These are phyloP conservation scores for Neoboletus subvelutipes DNA, from an alignment of 768 basidiomycete genomes.

Conservation along the genomic window DNA sequence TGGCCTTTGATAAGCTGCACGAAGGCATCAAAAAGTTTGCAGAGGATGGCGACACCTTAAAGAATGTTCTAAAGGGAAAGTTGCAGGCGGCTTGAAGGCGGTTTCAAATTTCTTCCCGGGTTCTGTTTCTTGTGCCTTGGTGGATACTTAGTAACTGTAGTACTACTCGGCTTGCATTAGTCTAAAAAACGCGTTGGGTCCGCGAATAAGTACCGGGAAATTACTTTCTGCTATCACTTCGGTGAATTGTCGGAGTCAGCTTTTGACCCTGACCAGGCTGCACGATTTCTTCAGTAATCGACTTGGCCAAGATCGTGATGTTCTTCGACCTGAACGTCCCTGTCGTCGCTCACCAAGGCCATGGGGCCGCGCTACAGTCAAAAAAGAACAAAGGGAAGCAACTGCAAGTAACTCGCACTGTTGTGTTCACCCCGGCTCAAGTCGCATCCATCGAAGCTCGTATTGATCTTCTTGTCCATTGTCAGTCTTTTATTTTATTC, in stretches of 20 bases:
- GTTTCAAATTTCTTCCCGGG: background rate
- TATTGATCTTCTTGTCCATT: slow-evolving; percentile 69
- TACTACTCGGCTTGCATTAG: background rate
- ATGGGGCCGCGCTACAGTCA: slow-evolving; percentile 12
- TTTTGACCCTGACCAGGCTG: background rate
- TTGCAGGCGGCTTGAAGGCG: slow-evolving; percentile 27
- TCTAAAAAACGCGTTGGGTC: background rate
- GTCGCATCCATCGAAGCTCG: slow-evolving; percentile 57
- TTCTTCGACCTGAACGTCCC: slow-evolving; percentile 71
- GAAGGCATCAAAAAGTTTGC: slow-evolving; percentile 98
- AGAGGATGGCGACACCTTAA: slow-evolving; percentile 85
- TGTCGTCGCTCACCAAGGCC: slow-evolving; percentile 30
- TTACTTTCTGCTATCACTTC: background rate
- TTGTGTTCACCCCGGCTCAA: slow-evolving; percentile 54
- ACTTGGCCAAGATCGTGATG: slow-evolving; percentile 35
- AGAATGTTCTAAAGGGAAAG: slow-evolving; percentile 72
- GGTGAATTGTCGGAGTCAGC: background rate
- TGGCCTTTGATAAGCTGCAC: slow-evolving; percentile 96
- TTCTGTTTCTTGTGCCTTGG: background rate
- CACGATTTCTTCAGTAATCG: background rate
- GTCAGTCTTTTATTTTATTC: slow-evolving; percentile 47
- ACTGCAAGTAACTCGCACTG: slow-evolving; percentile 35
- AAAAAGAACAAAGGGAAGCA: slow-evolving; percentile 32
- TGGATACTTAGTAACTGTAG: background rate
- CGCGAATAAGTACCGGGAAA: too few relatives aligned